A percentile compares a stretch with the other conserved stretches of the same genome.
These are phyloP conservation scores for Ogataea glucozyma DNA, from an alignment of 805 yeast genomes.

Conservation along the genomic window DNA sequence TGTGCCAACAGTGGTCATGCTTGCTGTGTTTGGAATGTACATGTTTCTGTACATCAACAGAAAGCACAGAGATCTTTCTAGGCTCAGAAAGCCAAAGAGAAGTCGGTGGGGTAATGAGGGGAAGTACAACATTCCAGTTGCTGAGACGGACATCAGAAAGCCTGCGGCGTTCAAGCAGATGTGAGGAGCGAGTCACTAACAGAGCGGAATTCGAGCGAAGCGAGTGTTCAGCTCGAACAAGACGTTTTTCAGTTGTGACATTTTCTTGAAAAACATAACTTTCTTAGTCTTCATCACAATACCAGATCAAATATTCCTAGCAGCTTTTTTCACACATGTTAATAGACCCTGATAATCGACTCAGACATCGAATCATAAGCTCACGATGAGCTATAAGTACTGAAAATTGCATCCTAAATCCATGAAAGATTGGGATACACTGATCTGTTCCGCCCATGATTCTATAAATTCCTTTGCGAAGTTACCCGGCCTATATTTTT, in stretches of 20 bases:
- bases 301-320: too few species aligned
- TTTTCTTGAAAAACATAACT: too few species aligned
- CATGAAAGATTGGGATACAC: too few species aligned
- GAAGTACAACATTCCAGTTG: slow-evolving; percentile 29
- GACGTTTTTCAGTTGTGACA: neutral
- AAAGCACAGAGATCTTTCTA: slow-evolving; percentile 54
- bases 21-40: slow-evolving; percentile 65
- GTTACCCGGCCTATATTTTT: slow-evolving; percentile 1
- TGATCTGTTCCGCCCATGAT: too few species aligned
- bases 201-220: neutral
- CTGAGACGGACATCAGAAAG: slow-evolving; percentile 31
- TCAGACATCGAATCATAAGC: neutral
- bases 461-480: too few species aligned
- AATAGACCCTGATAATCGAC: neutral
- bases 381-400: too few species aligned
- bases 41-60: slow-evolving; percentile 58
- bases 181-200: neutral
- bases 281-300: too few species aligned
- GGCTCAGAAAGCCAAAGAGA: slow-evolving; percentile 40
- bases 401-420: too few species aligned
- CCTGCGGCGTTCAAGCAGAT: slow-evolving; percentile 26
- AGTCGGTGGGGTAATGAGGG: slow-evolving; percentile 37
- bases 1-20: slow-evolving; percentile 64
- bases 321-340: neutral
- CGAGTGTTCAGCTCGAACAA: neutral